Evolutionary conservation across 2,329 filamentous ascomycete species (phyloP).

Genomic region (Scedosporium boydii): DNA sequence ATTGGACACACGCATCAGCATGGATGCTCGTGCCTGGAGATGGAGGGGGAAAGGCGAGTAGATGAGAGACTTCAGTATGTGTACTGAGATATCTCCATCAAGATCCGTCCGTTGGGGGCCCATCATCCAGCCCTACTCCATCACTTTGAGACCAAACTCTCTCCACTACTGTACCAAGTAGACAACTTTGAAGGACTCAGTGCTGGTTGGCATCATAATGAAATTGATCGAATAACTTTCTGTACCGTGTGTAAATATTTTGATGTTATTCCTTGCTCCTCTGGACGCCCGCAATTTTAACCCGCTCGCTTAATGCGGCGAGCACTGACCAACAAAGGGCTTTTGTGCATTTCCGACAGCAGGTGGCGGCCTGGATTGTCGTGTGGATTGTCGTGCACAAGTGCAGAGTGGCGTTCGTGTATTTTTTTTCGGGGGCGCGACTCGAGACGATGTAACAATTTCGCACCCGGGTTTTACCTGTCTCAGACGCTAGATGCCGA

Average conservation of each 20-base stretch:
- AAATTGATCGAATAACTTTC: too few relatives aligned
- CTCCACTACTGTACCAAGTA: too few relatives aligned
- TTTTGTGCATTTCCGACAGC: not conserved
- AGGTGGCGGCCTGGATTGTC: not conserved
- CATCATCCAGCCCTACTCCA: too few relatives aligned
- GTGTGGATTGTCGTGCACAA: not conserved
- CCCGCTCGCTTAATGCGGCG: slow-evolving; percentile 16
- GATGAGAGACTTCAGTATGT: not conserved
- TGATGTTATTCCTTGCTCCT: not conserved
- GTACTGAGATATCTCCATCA: too few relatives aligned
- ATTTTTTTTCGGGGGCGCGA: slow-evolving; percentile 11
- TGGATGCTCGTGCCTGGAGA: not conserved
- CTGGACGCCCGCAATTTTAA: slow-evolving; percentile 12
- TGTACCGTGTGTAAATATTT: not conserved
- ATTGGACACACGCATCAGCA: not conserved
- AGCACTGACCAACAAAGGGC: slow-evolving; percentile 8
- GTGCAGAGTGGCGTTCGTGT: not conserved
- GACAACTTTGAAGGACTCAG: too few relatives aligned
- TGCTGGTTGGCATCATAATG: too few relatives aligned
- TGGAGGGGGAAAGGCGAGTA: not conserved
- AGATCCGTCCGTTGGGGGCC: too few relatives aligned
- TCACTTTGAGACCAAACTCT: too few relatives aligned
- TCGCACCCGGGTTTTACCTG: slow-evolving; percentile 2
- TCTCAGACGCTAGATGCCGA: not conserved
- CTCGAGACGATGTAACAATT: not conserved